Percentiles rank a stretch among this genome's conserved stretches.
Evolutionary conservation across 2,329 filamentous ascomycete species (phyloP).

Genomic region (Scleromitrula shiraiana): DNA sequence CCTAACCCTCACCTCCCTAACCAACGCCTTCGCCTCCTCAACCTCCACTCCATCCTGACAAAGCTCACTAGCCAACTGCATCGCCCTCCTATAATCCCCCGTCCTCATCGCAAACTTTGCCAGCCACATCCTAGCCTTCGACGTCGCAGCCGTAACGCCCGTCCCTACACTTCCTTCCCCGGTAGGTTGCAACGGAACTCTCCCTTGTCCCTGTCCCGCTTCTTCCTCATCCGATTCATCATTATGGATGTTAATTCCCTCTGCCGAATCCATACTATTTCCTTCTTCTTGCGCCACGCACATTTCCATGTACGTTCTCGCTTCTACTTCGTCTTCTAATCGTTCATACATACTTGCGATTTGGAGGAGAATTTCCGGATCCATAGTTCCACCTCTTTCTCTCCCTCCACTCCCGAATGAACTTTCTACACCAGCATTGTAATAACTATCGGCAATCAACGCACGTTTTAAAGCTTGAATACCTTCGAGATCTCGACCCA

Average conservation of each 20-base stretch:
- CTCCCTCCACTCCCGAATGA: slow-evolving; percentile 34
- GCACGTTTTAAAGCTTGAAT: slow-evolving; percentile 95
- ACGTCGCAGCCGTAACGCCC: slow-evolving; percentile 85
- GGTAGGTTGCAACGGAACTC: slow-evolving; percentile 20
- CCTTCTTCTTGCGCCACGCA: slow-evolving; percentile 89
- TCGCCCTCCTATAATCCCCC: slow-evolving; percentile 67
- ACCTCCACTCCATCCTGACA: slow-evolving; percentile 95
- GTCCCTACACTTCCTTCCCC: slow-evolving; percentile 46
- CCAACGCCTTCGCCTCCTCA: slow-evolving; percentile 90
- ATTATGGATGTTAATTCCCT: slow-evolving; percentile 44
- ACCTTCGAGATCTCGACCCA: slow-evolving; percentile 77
- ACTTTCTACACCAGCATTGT: slow-evolving; percentile 53
- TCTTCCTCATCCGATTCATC: slow-evolving; percentile 44
- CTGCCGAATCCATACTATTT: slow-evolving; percentile 33
- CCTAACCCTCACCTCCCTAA: slow-evolving; percentile 75
- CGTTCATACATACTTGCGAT: slow-evolving; percentile 86
- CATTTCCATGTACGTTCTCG: slow-evolving; percentile 91
- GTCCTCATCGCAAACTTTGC: slow-evolving; percentile 71
- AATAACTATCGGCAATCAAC: slow-evolving; percentile 78
- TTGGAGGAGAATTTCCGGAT: slow-evolving; percentile 83
- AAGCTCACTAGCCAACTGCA: slow-evolving; percentile 77
- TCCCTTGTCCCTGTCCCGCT: too few relatives aligned
- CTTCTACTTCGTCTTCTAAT: slow-evolving; percentile 67
- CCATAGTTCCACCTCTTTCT: slow-evolving; percentile 53
- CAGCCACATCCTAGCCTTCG: slow-evolving; percentile 89